A percentile compares a stretch with the other conserved stretches of the same genome.
Evolutionary conservation across 805 yeast genomes (phyloP).

Genomic region (Suhomyces sp.): DNA sequence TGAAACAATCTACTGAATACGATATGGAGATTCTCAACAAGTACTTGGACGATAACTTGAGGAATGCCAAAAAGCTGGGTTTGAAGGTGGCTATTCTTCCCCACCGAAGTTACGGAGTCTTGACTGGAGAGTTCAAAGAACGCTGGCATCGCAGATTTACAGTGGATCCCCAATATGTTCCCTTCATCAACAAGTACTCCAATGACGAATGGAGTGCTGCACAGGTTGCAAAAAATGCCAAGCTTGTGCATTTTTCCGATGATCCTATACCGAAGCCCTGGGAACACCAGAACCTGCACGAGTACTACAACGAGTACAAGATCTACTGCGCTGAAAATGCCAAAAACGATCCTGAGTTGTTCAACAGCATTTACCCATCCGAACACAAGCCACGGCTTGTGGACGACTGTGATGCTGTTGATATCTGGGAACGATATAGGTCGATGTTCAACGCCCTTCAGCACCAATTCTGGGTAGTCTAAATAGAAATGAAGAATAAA

Average conservation of each 20-base stretch:
- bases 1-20: slow-evolving; percentile 36
- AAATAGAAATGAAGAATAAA: neutral
- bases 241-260: slow-evolving; percentile 62
- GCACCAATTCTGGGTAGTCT: neutral
- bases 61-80: slow-evolving; percentile 14
- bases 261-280: slow-evolving; percentile 69
- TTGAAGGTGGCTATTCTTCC: slow-evolving; percentile 41
- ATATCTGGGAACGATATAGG: slow-evolving; percentile 19
- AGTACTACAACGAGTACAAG: slow-evolving; percentile 23
- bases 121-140: slow-evolving; percentile 48
- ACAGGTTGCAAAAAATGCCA: slow-evolving; percentile 27
- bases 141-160: slow-evolving; percentile 38
- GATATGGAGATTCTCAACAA: slow-evolving; percentile 55
- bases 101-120: slow-evolving; percentile 48
- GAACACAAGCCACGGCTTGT: slow-evolving; percentile 24
- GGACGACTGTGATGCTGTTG: slow-evolving; percentile 29
- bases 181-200: slow-evolving; percentile 18
- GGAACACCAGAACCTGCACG: slow-evolving; percentile 29
- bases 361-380: slow-evolving; percentile 15
- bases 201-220: slow-evolving; percentile 33
- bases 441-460: neutral
- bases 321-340: slow-evolving; percentile 22
- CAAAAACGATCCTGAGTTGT: slow-evolving; percentile 13
- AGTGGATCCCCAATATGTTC: slow-evolving; percentile 45
- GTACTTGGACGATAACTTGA: slow-evolving; percentile 48